phyloP scores from a whole-genome alignment of 208 protist genomes.

The Leishmania tarentolae region DNA sequence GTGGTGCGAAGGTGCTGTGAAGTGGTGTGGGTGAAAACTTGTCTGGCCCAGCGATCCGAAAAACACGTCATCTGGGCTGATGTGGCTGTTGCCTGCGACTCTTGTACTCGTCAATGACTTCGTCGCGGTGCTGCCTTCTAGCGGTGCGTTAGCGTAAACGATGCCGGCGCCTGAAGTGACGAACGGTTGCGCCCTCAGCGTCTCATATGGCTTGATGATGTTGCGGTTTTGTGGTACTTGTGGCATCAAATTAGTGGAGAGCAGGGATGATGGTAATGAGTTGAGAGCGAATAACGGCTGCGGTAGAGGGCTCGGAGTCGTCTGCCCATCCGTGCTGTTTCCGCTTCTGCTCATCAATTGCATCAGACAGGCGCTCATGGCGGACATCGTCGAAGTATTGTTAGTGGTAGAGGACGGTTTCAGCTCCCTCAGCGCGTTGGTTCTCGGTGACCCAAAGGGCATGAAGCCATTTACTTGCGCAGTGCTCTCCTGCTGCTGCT shows the following conservation, averaged over 20 bases:
- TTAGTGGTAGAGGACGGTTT: too few species aligned
- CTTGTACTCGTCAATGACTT: neutral
- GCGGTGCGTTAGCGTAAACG: slow-evolving; percentile 5
- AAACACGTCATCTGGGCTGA: neutral
- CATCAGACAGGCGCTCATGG: neutral
- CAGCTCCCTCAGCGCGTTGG: neutral
- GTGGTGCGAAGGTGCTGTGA: too few species aligned
- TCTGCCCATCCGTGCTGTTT: neutral
- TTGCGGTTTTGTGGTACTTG: neutral
- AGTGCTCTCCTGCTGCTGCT: slow-evolving; percentile 11
- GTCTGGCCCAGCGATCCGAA: neutral
- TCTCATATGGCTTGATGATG: neutral
- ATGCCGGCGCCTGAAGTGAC: slow-evolving; percentile 3
- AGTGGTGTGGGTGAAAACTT: neutral
- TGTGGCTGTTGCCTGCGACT: neutral
- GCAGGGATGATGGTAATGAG: neutral
- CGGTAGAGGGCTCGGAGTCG: neutral
- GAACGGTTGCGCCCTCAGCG: neutral
- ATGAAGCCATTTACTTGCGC: neutral
- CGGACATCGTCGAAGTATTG: too few species aligned
- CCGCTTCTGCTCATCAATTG: neutral
- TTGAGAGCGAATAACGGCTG: neutral
- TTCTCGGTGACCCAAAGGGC: neutral
- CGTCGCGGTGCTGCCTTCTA: neutral
- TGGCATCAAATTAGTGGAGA: neutral